Evolutionary conservation across 1,284 basidiomycete genomes (phyloP).

Genomic region (Rhodotorula sp.): DNA sequence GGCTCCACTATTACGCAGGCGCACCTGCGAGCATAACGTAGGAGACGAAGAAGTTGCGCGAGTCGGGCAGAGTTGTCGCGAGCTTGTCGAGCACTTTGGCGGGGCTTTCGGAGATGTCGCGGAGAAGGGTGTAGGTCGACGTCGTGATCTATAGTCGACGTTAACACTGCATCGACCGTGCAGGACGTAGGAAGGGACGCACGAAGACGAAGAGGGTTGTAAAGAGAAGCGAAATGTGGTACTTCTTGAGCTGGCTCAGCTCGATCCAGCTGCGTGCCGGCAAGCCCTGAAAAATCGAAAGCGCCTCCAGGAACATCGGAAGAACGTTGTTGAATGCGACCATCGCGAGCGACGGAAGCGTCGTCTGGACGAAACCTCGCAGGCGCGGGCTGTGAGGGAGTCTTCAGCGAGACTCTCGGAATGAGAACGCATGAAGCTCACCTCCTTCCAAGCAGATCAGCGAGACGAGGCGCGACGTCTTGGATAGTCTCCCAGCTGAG

Average conservation of each 20-base stretch:
- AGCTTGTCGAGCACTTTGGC: slow-evolving; percentile 83
- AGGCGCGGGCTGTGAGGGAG: slow-evolving; percentile 59
- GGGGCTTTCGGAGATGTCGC: slow-evolving; percentile 77
- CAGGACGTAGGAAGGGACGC: slow-evolving; percentile 21
- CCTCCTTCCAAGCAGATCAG: slow-evolving; percentile 66
- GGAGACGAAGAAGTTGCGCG: slow-evolving; percentile 85
- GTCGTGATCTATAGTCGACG: slow-evolving; percentile 34
- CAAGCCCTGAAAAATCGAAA: slow-evolving; percentile 85
- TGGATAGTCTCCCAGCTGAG: slow-evolving; percentile 90
- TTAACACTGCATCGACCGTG: slow-evolving; percentile 44
- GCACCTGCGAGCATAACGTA: slow-evolving; percentile 91
- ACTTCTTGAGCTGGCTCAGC: slow-evolving; percentile 90
- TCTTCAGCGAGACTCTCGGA: no score
- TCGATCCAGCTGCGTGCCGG: slow-evolving; percentile 88
- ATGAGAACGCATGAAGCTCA: neutral
- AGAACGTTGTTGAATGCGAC: slow-evolving; percentile 83
- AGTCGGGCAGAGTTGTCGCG: slow-evolving; percentile 64
- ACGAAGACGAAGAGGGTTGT: slow-evolving; percentile 97
- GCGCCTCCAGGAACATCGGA: slow-evolving; percentile 82
- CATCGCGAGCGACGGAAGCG: slow-evolving; percentile 83
- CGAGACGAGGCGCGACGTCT: slow-evolving; percentile 79
- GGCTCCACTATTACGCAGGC: slow-evolving; percentile 2
- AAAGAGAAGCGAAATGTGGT: slow-evolving; percentile 88
- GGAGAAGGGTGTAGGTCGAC: slow-evolving; percentile 53
- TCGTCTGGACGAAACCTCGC: slow-evolving; percentile 85